Evolutionary conservation across 345 rosid species (phyloP).

Genomic region (Pugionium cornutum): DNA sequence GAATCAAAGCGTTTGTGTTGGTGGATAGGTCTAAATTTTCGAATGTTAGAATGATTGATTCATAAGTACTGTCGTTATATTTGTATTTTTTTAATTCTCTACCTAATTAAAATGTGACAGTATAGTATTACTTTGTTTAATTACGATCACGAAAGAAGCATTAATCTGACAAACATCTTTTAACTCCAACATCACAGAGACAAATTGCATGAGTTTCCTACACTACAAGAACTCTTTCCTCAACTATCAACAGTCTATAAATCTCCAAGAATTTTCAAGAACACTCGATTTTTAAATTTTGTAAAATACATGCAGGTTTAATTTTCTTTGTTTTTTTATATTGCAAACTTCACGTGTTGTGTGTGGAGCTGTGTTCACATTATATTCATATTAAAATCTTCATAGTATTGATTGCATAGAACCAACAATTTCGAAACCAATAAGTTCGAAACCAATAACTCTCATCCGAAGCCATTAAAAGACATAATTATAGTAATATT

Average conservation of each 20-base stretch:
- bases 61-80: neutral
- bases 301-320: slow-evolving; percentile 29
- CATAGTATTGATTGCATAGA: slow-evolving; percentile 30
- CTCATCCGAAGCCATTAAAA: slow-evolving; percentile 1
- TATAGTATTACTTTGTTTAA: neutral
- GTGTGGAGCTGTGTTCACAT: slow-evolving; percentile 44
- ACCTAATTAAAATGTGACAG: neutral
- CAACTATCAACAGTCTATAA: slow-evolving; percentile 6
- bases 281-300: neutral
- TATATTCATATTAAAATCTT: slow-evolving; percentile 41
- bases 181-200: neutral
- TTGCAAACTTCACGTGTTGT: slow-evolving; percentile 38
- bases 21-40: neutral
- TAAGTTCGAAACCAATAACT: slow-evolving; percentile 24
- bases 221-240: slow-evolving; percentile 7
- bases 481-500: neutral
- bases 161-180: slow-evolving; percentile 9
- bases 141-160: slow-evolving; percentile 8
- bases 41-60: too few relatives aligned
- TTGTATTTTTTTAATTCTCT: neutral
- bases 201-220: slow-evolving; percentile 34
- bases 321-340: neutral
- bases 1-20: too few relatives aligned
- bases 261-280: slow-evolving; percentile 6
- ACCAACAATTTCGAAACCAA: slow-evolving; percentile 26